Evolutionary conservation across 1,284 basidiomycete species (phyloP).

Genomic region (Phaffia rhodozyma): DNA sequence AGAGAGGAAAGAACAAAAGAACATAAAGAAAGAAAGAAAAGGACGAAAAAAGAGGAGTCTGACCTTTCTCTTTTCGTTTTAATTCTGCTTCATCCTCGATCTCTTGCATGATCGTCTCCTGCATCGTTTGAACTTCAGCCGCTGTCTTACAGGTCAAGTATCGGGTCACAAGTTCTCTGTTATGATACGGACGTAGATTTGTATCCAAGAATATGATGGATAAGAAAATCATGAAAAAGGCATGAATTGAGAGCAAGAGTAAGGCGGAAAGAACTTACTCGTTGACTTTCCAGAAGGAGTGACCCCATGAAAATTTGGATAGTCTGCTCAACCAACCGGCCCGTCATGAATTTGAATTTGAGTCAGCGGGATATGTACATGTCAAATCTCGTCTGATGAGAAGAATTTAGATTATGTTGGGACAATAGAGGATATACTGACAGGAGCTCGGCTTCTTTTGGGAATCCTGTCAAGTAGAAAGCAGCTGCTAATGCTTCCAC

Average conservation of each 20-base stretch:
- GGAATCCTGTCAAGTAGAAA: slow-evolving; percentile 80
- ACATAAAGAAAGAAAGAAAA: not conserved
- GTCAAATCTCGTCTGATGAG: slow-evolving; percentile 1
- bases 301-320: slow-evolving; percentile 74
- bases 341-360: not conserved
- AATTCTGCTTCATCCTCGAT: slow-evolving; percentile 48
- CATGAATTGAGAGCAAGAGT: not conserved
- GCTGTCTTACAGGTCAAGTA: slow-evolving; percentile 59
- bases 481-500: slow-evolving; percentile 87
- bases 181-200: not conserved
- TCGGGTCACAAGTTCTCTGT: slow-evolving; percentile 46
- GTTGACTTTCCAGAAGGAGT: slow-evolving; percentile 73
- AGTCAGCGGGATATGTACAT: not conserved
- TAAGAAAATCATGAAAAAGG: slow-evolving; percentile 7
- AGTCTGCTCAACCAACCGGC: slow-evolving; percentile 32
- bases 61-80: slow-evolving; percentile 44
- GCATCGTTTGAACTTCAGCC: slow-evolving; percentile 52
- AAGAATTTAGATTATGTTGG: not conserved
- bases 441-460: slow-evolving; percentile 61
- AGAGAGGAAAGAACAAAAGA: not conserved
- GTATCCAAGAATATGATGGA: not conserved
- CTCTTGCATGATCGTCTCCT: slow-evolving; percentile 61
- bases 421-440: slow-evolving; percentile 21
- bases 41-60: not conserved
- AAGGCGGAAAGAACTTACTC: slow-evolving; percentile 29